Percentiles rank a stretch among this genome's conserved stretches.
Evolutionary conservation across 805 yeast species (phyloP).

Genomic region (Scheffersomyces amazonensis): DNA sequence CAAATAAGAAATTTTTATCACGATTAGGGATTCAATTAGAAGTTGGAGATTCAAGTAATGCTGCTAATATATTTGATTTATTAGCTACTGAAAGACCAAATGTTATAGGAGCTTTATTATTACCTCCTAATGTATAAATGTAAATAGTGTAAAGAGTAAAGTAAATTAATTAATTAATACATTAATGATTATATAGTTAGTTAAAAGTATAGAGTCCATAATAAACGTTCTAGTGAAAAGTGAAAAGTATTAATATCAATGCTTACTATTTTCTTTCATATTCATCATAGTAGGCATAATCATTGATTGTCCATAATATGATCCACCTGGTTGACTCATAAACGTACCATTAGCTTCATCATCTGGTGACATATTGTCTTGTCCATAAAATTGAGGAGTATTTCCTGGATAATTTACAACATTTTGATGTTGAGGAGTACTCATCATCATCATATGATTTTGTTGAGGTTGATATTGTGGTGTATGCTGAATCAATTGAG

Average conservation of each 20-base stretch:
- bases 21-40: constrained; percentile 69
- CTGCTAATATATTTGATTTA: constrained; percentile 69
- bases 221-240: background rate
- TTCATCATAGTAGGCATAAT: constrained; percentile 2
- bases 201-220: no score
- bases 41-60: constrained; percentile 58
- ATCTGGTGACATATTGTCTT: constrained; percentile 5
- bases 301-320: constrained; percentile 3
- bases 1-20: constrained; percentile 47
- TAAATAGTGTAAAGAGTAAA: background rate
- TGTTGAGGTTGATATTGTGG: constrained; percentile 11
- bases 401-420: constrained; percentile 19
- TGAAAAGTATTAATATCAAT: no score
- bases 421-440: constrained; percentile 41
- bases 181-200: background rate
- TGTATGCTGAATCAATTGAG: constrained; percentile 8
- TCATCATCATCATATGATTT: constrained; percentile 36
- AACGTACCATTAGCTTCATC: background rate
- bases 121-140: constrained; percentile 60
- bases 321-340: background rate
- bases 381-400: constrained; percentile 10
- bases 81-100: constrained; percentile 77
- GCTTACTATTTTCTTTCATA: no score
- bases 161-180: background rate
- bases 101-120: constrained; percentile 67